A percentile compares a stretch with the other conserved stretches of the same genome.
These are phyloP conservation scores for Leishmania mexicana DNA, from an alignment of 208 protist species.

Conservation along the genomic window DNA sequence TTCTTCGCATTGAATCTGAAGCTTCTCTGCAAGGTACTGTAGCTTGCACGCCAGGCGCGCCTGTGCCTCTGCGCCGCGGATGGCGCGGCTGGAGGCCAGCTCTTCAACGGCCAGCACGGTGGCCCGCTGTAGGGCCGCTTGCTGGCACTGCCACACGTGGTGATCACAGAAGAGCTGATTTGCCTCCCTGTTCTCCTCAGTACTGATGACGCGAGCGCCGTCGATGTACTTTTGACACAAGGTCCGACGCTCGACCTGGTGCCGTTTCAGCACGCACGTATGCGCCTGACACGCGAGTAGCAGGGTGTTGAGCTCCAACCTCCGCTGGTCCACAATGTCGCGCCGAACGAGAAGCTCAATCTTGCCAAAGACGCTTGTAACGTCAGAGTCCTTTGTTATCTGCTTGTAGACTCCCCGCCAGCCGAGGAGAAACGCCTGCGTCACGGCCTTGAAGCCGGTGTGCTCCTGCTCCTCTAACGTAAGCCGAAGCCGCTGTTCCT, in stretches of 20 bases:
- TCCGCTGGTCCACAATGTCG: slow-evolving; percentile 58
- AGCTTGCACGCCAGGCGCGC: slow-evolving; percentile 16
- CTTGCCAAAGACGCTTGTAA: slow-evolving; percentile 38
- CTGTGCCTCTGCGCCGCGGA: slow-evolving; percentile 32
- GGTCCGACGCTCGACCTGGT: slow-evolving; percentile 16
- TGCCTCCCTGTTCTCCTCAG: slow-evolving; percentile 37
- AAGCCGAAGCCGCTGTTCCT: slow-evolving; percentile 48
- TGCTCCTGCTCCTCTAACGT: slow-evolving; percentile 60
- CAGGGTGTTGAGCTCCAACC: slow-evolving; percentile 42
- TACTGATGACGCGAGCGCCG: slow-evolving; percentile 40
- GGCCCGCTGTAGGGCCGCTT: neutral
- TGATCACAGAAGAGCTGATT: slow-evolving; percentile 17
- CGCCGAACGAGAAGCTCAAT: slow-evolving; percentile 65
- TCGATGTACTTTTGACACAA: slow-evolving; percentile 45
- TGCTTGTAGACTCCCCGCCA: slow-evolving; percentile 62
- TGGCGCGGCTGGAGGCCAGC: neutral
- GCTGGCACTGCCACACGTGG: slow-evolving; percentile 8
- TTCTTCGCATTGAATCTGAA: slow-evolving; percentile 2
- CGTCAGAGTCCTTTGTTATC: slow-evolving; percentile 33
- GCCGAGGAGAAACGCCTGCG: slow-evolving; percentile 42
- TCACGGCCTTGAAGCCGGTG: slow-evolving; percentile 31
- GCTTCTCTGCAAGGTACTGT: slow-evolving; percentile 1
- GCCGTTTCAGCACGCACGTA: neutral
- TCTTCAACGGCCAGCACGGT: slow-evolving; percentile 22
- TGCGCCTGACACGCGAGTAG: slow-evolving; percentile 19